These are phyloP conservation scores for Fusarium foetens DNA, from an alignment of 2,329 filamentous ascomycete genomes.

Conservation along the genomic window DNA sequence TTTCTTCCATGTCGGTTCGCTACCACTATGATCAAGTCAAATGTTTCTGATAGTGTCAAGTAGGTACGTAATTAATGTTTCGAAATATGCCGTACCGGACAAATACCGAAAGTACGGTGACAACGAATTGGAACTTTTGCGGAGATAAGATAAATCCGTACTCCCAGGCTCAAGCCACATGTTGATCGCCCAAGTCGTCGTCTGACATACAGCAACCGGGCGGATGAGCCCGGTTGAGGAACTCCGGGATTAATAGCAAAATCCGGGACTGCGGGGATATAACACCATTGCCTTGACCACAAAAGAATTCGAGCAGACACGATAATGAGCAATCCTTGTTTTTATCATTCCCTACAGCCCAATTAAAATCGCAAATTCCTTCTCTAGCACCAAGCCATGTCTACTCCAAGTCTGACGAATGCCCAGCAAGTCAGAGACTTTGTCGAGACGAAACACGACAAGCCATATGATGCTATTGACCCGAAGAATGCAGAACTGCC, in stretches of 20 bases:
- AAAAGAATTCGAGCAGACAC: accelerated
- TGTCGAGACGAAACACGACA: not conserved
- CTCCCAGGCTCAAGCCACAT: not conserved
- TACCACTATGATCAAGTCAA: too few species aligned
- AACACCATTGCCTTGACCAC: not conserved
- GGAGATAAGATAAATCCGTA: not conserved
- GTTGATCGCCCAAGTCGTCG: not conserved
- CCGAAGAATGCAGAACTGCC: not conserved
- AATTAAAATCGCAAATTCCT: not conserved
- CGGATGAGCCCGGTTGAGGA: not conserved
- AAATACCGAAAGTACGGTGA: too few species aligned
- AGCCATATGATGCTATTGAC: not conserved
- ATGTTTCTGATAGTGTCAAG: too few species aligned
- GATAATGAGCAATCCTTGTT: not conserved
- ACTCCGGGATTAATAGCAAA: not conserved
- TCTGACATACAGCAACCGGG: not conserved
- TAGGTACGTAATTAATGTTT: too few species aligned
- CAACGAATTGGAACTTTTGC: not conserved
- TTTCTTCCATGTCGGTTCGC: too few species aligned
- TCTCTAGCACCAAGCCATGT: not conserved
- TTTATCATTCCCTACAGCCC: accelerated
- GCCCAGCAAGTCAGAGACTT: slow-evolving; percentile 6
- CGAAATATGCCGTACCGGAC: too few species aligned
- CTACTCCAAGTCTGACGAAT: not conserved
- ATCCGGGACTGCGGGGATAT: not conserved